A percentile compares a stretch with the other conserved stretches of the same genome.
These are phyloP conservation scores for Phyllostachys edulis DNA, from an alignment of 176 grass and related monocot species.

Conservation along the genomic window DNA sequence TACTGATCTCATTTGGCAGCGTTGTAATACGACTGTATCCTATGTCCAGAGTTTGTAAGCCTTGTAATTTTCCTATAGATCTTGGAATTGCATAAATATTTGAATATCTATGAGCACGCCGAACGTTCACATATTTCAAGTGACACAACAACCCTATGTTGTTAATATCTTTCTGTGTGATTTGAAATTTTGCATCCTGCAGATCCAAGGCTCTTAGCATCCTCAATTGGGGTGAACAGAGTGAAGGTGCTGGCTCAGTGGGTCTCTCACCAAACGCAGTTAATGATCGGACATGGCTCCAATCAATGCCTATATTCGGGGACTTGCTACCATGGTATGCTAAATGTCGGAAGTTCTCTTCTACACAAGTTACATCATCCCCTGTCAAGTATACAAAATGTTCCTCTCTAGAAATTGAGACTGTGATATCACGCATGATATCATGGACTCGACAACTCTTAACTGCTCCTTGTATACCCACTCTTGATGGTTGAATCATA, in stretches of 20 bases:
- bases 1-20: neutral
- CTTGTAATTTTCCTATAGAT: slow-evolving; percentile 16
- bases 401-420: no score
- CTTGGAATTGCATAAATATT: neutral
- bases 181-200: neutral
- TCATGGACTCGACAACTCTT: no score
- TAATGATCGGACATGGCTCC: neutral
- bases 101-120: no score
- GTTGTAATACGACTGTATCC: neutral
- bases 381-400: no score
- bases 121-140: neutral
- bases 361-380: no score
- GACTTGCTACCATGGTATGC: neutral
- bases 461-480: no score
- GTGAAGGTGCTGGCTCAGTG: neutral
- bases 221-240: neutral
- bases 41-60: neutral
- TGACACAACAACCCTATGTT: neutral
- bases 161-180: neutral
- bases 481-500: no score
- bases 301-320: neutral
- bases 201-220: slow-evolving; percentile 20
- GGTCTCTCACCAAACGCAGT: neutral
- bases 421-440: no score
- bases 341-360: neutral